Base-by-base conservation (phyloP, 2,329 filamentous ascomycete genomes). In the Clonostachys byssicola region DNA sequence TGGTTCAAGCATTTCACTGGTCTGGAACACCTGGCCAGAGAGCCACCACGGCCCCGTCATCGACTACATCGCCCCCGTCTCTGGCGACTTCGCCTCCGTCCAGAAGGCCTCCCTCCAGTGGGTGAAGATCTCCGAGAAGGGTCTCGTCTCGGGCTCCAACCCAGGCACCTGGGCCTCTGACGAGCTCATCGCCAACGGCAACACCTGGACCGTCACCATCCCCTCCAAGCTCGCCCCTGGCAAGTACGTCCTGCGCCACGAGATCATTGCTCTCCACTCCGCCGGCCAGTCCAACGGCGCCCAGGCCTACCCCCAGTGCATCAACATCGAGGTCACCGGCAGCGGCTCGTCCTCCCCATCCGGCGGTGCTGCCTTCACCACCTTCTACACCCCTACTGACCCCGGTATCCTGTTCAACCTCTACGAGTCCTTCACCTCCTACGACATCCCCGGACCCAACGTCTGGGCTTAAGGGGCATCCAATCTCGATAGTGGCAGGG, bases 1-100 rank as follows among this genome's bases (percentile, higher is more conserved):
- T 13, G 85, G 85, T 51, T 70, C 71, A 52, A 71, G 70, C 23
- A 23, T 9, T 61, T 88, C 54, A 68, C 64, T 88, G 43, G 14
- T 80, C 56, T 88, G 84, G 85, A 78, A 73, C 49, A 68, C 69
- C 14, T 88, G 85, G 85, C 83, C 84, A n/a, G 70, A 76, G 10
- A 76, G 72, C 47, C 75, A 88, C 67, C 73, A 83, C 53, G 81
- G 81, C 3, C 81, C 81, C 16, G 72, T 84, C 54, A 72, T 83
- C 53, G 75, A 75, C 59, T 84, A 84, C 67, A 65, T 85, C 36
- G 81, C 81, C 49, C 70, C 72, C 52, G 68, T 72, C 43, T 51
- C 50, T 17, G 74, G 71, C 30, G 75, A 81, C 58, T 83, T 78
- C 59, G 63, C 71, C 18, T 65, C 65, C 7, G 73, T 75, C 46